These are phyloP conservation scores for Penicillium sp. DNA, from an alignment of 2,329 filamentous ascomycete species.

Conservation along the genomic window DNA sequence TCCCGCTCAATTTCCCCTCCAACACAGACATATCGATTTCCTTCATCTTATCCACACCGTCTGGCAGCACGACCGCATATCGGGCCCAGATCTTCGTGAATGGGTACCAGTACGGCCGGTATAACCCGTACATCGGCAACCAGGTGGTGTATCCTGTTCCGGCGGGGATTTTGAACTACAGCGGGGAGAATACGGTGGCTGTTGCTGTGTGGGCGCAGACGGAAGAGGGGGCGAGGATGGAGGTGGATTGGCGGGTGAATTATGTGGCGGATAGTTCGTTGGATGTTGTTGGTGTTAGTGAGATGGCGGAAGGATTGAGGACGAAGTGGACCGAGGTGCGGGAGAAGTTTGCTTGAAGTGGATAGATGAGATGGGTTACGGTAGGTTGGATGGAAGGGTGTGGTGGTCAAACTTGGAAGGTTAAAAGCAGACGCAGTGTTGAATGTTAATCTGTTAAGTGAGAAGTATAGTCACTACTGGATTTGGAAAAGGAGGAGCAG, in stretches of 20 bases:
- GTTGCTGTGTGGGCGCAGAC: conserved; percentile 63
- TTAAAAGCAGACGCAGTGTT: neutral
- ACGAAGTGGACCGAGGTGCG: conserved; percentile 52
- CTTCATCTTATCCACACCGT: conserved; percentile 53
- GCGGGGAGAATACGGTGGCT: conserved; percentile 59
- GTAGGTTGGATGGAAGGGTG: too few species aligned
- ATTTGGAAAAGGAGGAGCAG: neutral
- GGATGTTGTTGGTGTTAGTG: conserved; percentile 50
- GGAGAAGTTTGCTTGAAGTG: conserved; percentile 36
- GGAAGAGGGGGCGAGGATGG: conserved; percentile 53
- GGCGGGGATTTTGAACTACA: conserved; percentile 60
- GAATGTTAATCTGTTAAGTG: neutral
- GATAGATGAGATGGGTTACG: neutral
- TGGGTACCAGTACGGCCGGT: conserved; percentile 65
- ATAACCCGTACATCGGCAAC: conserved; percentile 61
- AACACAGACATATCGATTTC: conserved; percentile 60
- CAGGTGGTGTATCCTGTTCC: conserved; percentile 63
- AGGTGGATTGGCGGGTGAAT: conserved; percentile 55
- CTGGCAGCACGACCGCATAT: conserved; percentile 41
- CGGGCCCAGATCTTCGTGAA: conserved; percentile 64
- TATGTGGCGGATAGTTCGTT: conserved; percentile 57
- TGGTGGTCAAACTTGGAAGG: neutral
- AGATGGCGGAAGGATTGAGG: conserved; percentile 44
- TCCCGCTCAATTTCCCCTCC: conserved; percentile 53
- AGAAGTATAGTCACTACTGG: neutral